Percentiles rank a stretch among this genome's conserved stretches.
Conservation (phyloP, 495 filamentous ascomycete species). For the Pseudevernia furfuracea region DNA sequence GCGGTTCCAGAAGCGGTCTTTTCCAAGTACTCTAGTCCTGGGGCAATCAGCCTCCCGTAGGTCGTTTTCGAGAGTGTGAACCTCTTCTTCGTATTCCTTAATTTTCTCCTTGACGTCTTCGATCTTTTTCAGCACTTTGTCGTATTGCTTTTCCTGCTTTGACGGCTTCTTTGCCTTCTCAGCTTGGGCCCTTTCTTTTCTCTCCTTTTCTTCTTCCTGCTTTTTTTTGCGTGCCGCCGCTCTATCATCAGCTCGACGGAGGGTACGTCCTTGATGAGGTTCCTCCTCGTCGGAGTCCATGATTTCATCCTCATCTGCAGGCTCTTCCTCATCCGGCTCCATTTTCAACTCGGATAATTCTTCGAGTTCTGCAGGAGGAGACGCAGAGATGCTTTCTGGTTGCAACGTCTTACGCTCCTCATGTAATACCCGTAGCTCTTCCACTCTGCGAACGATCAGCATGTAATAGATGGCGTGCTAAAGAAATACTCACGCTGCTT, state of each 20-base stretch:
- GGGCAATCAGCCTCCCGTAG: slow-evolving; percentile 88
- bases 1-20: slow-evolving; percentile 93
- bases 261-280: slow-evolving; percentile 52
- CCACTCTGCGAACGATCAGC: slow-evolving; percentile 39
- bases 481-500: slow-evolving; percentile 60
- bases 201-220: slow-evolving; percentile 75
- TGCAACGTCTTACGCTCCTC: slow-evolving; percentile 81
- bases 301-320: slow-evolving; percentile 52
- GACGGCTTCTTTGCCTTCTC: slow-evolving; percentile 76
- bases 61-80: slow-evolving; percentile 78
- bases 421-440: slow-evolving; percentile 74
- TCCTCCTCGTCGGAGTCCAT: slow-evolving; percentile 59
- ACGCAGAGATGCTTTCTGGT: slow-evolving; percentile 61
- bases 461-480: slow-evolving; percentile 19
- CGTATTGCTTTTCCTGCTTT: slow-evolving; percentile 77
- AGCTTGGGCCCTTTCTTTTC: slow-evolving; percentile 67
- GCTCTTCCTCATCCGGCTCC: slow-evolving; percentile 49
- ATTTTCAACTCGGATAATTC: slow-evolving; percentile 58
- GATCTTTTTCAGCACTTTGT: slow-evolving; percentile 79
- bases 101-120: slow-evolving; percentile 74
- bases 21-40: slow-evolving; percentile 78
- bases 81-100: slow-evolving; percentile 72
- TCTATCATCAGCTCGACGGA: slow-evolving; percentile 70
- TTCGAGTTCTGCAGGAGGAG: slow-evolving; percentile 54
- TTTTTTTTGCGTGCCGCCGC: slow-evolving; percentile 69